phyloP scores from a whole-genome alignment of 352 stramenopile species.

The Phytophthora chlamydospora region DNA sequence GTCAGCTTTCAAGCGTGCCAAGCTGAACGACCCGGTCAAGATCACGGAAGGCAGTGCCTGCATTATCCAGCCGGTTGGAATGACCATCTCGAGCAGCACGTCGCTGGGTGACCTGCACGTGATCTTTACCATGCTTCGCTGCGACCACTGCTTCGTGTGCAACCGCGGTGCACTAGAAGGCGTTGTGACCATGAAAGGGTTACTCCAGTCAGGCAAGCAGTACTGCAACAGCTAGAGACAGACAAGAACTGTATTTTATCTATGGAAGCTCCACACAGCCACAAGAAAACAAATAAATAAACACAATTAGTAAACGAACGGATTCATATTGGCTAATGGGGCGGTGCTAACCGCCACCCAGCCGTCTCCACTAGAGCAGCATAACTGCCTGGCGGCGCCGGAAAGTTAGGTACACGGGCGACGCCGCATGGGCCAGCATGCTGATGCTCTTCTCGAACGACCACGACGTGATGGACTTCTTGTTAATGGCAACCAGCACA shows the following conservation, averaged over 20 bases:
- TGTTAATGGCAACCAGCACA: constrained; percentile 87
- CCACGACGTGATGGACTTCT: constrained; percentile 86
- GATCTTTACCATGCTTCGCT: constrained; percentile 89
- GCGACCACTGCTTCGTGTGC: constrained; percentile 84
- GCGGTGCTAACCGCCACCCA: not conserved
- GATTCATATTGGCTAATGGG: constrained; percentile 19
- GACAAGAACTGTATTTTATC: too few species aligned
- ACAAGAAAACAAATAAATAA: constrained; percentile 1
- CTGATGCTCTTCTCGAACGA: constrained; percentile 89
- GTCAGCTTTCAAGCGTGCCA: constrained; percentile 52
- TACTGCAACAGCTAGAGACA: constrained; percentile 21
- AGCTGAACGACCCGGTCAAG: constrained; percentile 56
- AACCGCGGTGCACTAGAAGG: constrained; percentile 74
- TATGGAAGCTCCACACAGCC: too few species aligned
- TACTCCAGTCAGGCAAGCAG: constrained; percentile 54
- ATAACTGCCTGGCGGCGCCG: constrained; percentile 64
- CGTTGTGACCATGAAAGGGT: constrained; percentile 72
- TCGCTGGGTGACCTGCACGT: constrained; percentile 82
- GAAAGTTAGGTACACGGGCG: constrained; percentile 88
- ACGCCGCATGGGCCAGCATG: constrained; percentile 77
- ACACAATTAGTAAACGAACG: constrained; percentile 19
- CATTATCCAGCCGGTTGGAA: constrained; percentile 61
- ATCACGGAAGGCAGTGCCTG: constrained; percentile 60
- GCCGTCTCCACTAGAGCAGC: constrained; percentile 49
- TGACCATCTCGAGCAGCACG: constrained; percentile 77